phyloP scores from a whole-genome alignment of 495 filamentous ascomycete species.

The Penicillium fimorum region DNA sequence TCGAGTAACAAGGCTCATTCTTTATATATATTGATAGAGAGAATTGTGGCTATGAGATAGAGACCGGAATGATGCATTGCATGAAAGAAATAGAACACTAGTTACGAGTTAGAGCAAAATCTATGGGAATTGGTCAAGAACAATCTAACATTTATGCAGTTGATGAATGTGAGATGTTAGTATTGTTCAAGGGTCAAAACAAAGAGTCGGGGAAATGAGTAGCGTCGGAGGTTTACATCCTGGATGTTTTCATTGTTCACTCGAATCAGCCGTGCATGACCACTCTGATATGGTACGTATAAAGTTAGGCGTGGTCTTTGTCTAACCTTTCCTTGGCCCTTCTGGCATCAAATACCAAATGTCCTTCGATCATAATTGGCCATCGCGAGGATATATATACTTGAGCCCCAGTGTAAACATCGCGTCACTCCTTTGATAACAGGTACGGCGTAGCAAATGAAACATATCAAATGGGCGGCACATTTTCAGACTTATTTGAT shows the following conservation, averaged over 20 bases:
- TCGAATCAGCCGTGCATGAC: background rate
- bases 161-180: conserved; percentile 1
- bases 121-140: background rate
- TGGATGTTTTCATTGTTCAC: background rate
- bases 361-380: background rate
- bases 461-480: background rate
- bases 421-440: background rate
- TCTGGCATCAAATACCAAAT: background rate
- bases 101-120: background rate
- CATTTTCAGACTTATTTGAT: background rate
- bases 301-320: background rate
- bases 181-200: background rate
- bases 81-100: background rate
- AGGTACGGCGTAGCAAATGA: background rate
- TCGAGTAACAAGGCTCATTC: conserved; percentile 1
- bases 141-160: background rate
- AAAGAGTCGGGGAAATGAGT: background rate
- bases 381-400: background rate
- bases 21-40: background rate
- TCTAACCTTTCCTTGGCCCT: background rate
- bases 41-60: background rate
- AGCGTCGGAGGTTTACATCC: background rate
- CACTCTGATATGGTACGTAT: background rate
- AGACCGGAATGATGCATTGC: background rate
- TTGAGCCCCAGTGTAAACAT: background rate